These are phyloP conservation scores for Sporothrix inflata DNA, from an alignment of 2,329 filamentous ascomycete species.

Conservation along the genomic window DNA sequence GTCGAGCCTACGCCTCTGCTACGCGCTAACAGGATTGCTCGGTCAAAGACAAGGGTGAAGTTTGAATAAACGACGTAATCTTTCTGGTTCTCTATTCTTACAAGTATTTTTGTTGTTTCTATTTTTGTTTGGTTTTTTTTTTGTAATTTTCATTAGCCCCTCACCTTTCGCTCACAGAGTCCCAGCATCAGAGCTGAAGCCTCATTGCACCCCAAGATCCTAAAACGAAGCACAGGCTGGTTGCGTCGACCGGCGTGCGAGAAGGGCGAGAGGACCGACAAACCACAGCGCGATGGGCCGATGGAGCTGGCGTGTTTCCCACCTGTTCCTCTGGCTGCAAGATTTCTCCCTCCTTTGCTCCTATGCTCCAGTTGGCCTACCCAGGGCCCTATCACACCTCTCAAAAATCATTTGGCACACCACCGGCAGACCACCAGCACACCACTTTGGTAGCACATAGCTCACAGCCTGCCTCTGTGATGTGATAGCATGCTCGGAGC, in stretches of 20 bases:
- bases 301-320: background rate
- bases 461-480: background rate
- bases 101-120: background rate
- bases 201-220: background rate
- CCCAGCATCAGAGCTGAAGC: no score
- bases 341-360: background rate
- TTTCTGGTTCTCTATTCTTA: background rate
- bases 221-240: background rate
- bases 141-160: background rate
- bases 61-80: background rate
- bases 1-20: background rate
- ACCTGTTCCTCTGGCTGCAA: background rate
- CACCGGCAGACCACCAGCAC: background rate
- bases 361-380: no score
- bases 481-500: background rate
- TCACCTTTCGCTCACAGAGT: no score
- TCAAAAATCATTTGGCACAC: background rate
- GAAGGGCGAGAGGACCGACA: background rate
- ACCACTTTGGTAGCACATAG: background rate
- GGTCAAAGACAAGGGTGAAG: no score
- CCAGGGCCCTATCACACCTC: background rate
- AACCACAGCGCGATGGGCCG: no score
- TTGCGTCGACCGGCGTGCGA: background rate
- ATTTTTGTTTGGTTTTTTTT: background rate
- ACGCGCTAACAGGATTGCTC: background rate